A percentile compares a stretch with the other conserved stretches of the same genome.
Conservation (phyloP, 768 basidiomycete genomes). For the Mycena alexandri region DNA sequence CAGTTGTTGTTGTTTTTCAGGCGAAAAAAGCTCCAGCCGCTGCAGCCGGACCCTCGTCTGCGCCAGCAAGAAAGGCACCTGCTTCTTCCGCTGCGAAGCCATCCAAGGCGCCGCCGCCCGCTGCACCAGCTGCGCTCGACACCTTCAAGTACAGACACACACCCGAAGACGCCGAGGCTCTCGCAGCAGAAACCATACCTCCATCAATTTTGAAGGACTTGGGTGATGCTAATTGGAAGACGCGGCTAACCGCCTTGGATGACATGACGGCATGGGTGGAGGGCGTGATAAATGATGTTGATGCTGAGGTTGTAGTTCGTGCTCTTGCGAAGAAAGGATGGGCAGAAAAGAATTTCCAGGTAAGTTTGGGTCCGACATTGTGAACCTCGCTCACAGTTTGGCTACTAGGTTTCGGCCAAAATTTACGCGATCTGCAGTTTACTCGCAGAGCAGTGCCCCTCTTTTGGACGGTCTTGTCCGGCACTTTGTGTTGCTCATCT, state of each 20-base stretch:
- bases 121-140: conserved; percentile 73
- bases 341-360: conserved; percentile 99
- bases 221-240: conserved; percentile 95
- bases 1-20: conserved; percentile 43
- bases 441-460: conserved; percentile 83
- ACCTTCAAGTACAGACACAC: conserved; percentile 92
- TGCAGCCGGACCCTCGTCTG: conserved; percentile 50
- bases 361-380: conserved; percentile 44
- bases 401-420: conserved; percentile 85
- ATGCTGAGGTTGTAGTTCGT: conserved; percentile 90
- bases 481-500: conserved; percentile 87
- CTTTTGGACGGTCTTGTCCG: conserved; percentile 87
- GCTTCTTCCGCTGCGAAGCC: conserved; percentile 54
- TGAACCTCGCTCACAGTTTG: conserved; percentile 1
- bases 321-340: conserved; percentile 93
- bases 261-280: conserved; percentile 90
- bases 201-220: conserved; percentile 76
- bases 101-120: conserved; percentile 58
- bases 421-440: conserved; percentile 81
- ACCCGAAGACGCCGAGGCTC: conserved; percentile 90
- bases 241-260: conserved; percentile 87
- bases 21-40: conserved; percentile 65
- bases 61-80: conserved; percentile 59
- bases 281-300: conserved; percentile 70
- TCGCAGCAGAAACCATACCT: conserved; percentile 82